Percentiles rank a stretch among this genome's conserved stretches.
phyloP scores from a whole-genome alignment of 2,329 filamentous ascomycete species.

The Fusarium nisikadoi region DNA sequence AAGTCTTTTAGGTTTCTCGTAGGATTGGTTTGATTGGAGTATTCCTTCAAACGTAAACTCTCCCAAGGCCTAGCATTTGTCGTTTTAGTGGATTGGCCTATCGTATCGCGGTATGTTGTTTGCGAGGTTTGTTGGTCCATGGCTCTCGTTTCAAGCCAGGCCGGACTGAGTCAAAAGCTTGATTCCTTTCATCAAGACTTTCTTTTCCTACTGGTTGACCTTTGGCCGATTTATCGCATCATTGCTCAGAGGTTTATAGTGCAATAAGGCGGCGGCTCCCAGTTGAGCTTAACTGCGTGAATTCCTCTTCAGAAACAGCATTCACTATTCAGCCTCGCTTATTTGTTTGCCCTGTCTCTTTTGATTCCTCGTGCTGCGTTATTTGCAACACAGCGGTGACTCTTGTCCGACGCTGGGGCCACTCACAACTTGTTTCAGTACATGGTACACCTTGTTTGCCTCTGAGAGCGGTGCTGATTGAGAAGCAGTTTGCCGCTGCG shows the following conservation, averaged over 20 bases:
- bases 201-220: fast-evolving
- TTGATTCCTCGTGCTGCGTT: neutral
- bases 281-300: neutral
- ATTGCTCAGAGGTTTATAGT: fast-evolving
- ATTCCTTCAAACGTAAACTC: neutral
- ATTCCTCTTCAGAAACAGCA: fast-evolving
- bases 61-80: neutral
- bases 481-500: neutral
- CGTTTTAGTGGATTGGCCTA: neutral
- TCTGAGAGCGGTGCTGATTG: neutral
- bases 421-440: neutral
- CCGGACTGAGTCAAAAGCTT: fast-evolving
- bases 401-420: neutral
- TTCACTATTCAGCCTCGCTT: fast-evolving
- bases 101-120: neutral
- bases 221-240: fast-evolving
- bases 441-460: neutral
- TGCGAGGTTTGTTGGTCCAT: neutral
- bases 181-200: fast-evolving
- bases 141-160: too few species aligned
- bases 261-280: neutral
- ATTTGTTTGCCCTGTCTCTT: neutral
- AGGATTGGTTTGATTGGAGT: neutral
- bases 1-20: neutral
- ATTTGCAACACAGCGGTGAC: neutral